Evolutionary conservation across 1,284 basidiomycete genomes (phyloP).

Genomic region (Schizopora paradoxa): DNA sequence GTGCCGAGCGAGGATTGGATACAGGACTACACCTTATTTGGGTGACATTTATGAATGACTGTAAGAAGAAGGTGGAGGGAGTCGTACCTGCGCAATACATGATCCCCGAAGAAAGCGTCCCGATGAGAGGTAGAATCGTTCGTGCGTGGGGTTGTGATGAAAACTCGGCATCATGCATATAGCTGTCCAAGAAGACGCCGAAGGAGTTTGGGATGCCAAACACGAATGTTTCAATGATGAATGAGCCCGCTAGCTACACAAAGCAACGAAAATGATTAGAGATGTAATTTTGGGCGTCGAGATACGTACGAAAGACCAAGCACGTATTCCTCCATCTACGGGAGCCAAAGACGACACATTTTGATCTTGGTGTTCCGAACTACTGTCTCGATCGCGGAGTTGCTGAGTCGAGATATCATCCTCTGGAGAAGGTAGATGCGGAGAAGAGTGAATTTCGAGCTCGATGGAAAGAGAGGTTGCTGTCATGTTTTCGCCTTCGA

Average conservation of each 20-base stretch:
- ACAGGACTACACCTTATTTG: conserved; percentile 19
- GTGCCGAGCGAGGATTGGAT: conserved; percentile 27
- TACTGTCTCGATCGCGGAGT: too few species aligned
- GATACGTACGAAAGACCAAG: conserved; percentile 31
- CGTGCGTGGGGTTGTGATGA: conserved; percentile 24
- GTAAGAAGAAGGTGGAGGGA: not conserved
- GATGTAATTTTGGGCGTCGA: conserved; percentile 1
- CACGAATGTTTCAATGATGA: conserved; percentile 34
- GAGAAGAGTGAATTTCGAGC: too few species aligned
- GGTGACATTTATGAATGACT: too few species aligned
- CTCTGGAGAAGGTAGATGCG: too few species aligned
- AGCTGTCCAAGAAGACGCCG: conserved; percentile 32
- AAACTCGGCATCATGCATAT: conserved; percentile 28
- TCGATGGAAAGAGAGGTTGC: too few species aligned
- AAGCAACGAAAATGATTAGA: not conserved
- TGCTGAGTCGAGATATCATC: too few species aligned
- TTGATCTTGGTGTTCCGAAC: too few species aligned
- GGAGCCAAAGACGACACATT: conserved; percentile 27
- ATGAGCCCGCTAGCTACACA: conserved; percentile 30
- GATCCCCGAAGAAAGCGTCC: conserved; percentile 29
- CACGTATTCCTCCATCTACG: conserved; percentile 29
- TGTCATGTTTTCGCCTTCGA: too few species aligned
- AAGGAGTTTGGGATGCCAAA: conserved; percentile 35
- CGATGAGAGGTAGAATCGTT: conserved; percentile 31
- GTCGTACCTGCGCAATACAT: conserved; percentile 32